A percentile compares a stretch with the other conserved stretches of the same genome.
These are phyloP conservation scores for Vachellia collinsii DNA, from an alignment of 306 rosid species.

Conservation along the genomic window DNA sequence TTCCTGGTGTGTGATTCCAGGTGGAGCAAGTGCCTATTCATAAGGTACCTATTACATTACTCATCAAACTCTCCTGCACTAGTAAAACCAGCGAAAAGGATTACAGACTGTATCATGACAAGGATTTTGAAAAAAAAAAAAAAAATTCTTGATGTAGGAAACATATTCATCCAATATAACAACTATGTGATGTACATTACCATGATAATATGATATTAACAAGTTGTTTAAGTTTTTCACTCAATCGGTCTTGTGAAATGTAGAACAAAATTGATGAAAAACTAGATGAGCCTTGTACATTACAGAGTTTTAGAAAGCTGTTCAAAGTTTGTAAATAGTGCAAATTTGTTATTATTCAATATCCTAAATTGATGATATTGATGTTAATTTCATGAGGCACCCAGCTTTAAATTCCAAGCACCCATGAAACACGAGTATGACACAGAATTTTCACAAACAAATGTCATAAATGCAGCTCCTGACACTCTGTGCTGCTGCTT, in stretches of 20 bases:
- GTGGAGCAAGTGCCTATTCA: not conserved
- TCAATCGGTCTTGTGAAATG: not conserved
- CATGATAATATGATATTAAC: not conserved
- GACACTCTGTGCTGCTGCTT: not conserved
- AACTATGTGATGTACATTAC: not conserved
- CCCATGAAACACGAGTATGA: not conserved
- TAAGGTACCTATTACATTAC: not conserved
- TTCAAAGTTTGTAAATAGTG: not conserved
- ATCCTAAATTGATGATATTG: constrained; percentile 37
- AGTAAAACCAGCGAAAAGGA: not conserved
- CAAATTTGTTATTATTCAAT: constrained; percentile 27
- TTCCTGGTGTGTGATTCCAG: not conserved
- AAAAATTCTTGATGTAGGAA: not conserved
- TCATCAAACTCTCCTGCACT: not conserved
- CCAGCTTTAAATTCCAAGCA: not conserved
- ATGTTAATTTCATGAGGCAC: not conserved
- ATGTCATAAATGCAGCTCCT: not conserved
- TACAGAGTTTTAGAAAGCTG: not conserved
- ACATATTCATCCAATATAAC: not conserved
- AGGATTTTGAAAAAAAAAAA: not conserved
- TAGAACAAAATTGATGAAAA: not conserved
- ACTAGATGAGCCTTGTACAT: not conserved
- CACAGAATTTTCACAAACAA: too few species aligned
- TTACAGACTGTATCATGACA: not conserved
- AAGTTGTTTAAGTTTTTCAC: not conserved